Conservation (phyloP, 805 yeast genomes). For the Schizosaccharomyces cryophilus region DNA sequence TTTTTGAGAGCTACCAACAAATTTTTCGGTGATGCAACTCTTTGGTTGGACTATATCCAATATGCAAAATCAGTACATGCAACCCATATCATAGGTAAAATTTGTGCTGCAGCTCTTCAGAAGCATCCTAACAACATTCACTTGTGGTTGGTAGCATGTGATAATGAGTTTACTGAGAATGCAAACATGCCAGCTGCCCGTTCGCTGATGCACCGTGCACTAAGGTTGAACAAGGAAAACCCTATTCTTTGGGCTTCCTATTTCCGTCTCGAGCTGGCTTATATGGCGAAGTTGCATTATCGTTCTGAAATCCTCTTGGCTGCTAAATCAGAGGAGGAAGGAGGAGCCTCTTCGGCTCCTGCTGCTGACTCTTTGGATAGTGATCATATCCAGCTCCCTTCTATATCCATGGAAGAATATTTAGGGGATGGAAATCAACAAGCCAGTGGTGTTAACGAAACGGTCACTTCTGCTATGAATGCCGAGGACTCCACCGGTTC, state of each 20-base stretch:
- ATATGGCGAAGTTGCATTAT: constrained; percentile 57
- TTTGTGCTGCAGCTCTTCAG: constrained; percentile 40
- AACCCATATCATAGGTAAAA: constrained; percentile 19
- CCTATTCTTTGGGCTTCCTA: constrained; percentile 60
- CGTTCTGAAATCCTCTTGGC: constrained; percentile 44
- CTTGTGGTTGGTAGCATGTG: constrained; percentile 87
- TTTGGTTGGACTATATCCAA: constrained; percentile 58
- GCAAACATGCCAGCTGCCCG: constrained; percentile 78
- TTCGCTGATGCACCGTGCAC: constrained; percentile 56
- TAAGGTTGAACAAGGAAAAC: constrained; percentile 60
- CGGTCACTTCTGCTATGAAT: too few relatives aligned
- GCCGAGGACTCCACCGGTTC: too few relatives aligned
- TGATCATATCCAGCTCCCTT: constrained; percentile 8
- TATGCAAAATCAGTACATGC: constrained; percentile 20
- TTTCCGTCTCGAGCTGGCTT: constrained; percentile 66
- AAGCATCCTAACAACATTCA: constrained; percentile 76
- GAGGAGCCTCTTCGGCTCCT: constrained; percentile 11
- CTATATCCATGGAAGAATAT: constrained; percentile 2
- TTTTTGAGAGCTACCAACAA: constrained; percentile 61
- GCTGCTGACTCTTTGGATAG: constrained; percentile 16
- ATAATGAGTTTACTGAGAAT: constrained; percentile 72
- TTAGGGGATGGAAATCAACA: not conserved
- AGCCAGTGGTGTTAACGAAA: not conserved
- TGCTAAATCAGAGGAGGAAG: constrained; percentile 8
- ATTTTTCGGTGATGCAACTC: constrained; percentile 47